A percentile compares a stretch with the other conserved stretches of the same genome.
Evolutionary conservation across 768 basidiomycete genomes (phyloP).

Genomic region (Mycena galericulata): DNA sequence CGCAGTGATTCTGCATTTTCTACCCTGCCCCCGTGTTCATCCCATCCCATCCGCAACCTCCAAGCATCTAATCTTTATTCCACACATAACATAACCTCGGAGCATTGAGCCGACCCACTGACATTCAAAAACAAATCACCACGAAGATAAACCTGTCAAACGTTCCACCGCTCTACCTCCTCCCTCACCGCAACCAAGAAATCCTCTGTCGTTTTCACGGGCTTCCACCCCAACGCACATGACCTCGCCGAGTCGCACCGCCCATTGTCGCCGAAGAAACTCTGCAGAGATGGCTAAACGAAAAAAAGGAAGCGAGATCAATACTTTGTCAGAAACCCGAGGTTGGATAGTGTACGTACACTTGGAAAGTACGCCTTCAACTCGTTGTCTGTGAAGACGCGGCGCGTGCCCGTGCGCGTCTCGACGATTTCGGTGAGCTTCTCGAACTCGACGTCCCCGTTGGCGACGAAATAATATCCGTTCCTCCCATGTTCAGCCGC

Average conservation of each 20-base stretch:
- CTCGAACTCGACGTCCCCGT: conserved; percentile 31
- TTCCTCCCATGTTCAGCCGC: conserved; percentile 35
- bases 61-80: too few species aligned
- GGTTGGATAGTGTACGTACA: not conserved
- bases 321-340: not conserved
- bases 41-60: too few species aligned
- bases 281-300: not conserved
- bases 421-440: conserved; percentile 32
- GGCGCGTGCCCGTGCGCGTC: conserved; percentile 30
- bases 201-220: conserved; percentile 47
- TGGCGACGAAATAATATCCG: conserved; percentile 41
- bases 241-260: conserved; percentile 40
- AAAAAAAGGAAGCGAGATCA: not conserved
- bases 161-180: conserved; percentile 39
- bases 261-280: conserved; percentile 38
- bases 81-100: too few species aligned
- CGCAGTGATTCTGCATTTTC: too few species aligned
- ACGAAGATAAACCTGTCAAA: too few species aligned
- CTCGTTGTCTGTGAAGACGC: conserved; percentile 44
- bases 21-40: too few species aligned
- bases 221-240: conserved; percentile 52
- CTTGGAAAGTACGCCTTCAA: conserved; percentile 37
- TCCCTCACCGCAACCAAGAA: conserved; percentile 47
- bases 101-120: too few species aligned
- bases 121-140: too few species aligned